Base-by-base conservation (phyloP, 2,329 filamentous ascomycete species). In the Hypoxylon sp. region DNA sequence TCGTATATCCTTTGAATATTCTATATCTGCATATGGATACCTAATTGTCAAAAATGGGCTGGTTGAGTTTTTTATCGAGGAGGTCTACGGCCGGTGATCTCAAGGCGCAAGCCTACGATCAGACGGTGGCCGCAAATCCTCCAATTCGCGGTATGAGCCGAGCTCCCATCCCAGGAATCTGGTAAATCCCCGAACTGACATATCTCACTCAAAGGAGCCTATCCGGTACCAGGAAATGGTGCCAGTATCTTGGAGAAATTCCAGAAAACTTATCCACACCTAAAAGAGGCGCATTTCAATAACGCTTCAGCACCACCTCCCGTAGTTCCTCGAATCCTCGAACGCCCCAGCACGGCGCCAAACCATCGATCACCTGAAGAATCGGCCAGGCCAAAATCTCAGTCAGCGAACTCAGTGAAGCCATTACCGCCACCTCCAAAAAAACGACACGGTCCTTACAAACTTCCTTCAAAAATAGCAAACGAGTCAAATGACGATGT, bases 191-290 rank as follows among this genome's bases (percentile, higher is more conserved):
- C 59, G 55, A 63, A 55, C 69, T 75, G 53, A 74, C 70, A 60
- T 45, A 52, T 65, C 19, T 60, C 19, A 60, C n/a, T 43, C 38
- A 43, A 7, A 80, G 83, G 81, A 41, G 78, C 77, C 4, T 80
- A 80, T 62, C 80, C 81, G 2, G 77, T 83, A 32, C 73, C 77
- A 19, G 81, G 81, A 36, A 84, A 83, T 73, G 81, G 80, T 3
- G 74, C 75, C 21, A 80, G 76, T 59, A 73, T 80, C 19, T 67
- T 81, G 53, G 78, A 81, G 52, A 72, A 76, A 46, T 75, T 81
- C 14, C 77, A 80, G 49, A 77, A 76, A 49, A 78, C 77, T 17
- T 75, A 78, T 28, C 71, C 75, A 5, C 72, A 71, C 36, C 71
- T 78, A 45, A 76, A 67, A 63, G 70, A 76, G 53, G 72, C 72